Percentiles rank a stretch among this genome's conserved stretches.
Conservation (phyloP, 2,329 filamentous ascomycete species). For the Blastomyces emzantsi region DNA sequence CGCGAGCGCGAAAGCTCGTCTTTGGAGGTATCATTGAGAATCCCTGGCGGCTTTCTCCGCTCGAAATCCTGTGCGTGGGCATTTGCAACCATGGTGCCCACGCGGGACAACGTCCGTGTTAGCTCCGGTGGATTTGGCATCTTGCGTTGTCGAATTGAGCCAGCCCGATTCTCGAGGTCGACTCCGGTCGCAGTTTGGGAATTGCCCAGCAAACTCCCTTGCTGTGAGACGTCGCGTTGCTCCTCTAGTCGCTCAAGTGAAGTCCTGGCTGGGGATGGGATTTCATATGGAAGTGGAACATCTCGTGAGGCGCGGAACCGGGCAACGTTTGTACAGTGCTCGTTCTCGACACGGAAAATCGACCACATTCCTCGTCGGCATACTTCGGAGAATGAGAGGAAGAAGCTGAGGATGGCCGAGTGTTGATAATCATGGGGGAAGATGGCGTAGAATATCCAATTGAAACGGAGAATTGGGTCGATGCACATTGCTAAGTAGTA, state of each 20-base stretch:
- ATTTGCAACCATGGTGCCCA: slow-evolving; percentile 63
- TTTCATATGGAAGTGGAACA: slow-evolving; percentile 71
- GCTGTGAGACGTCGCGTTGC: background rate
- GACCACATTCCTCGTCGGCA: slow-evolving; percentile 84
- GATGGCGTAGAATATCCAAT: slow-evolving; percentile 90
- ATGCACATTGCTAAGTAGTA: slow-evolving; percentile 81
- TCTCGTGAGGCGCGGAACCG: slow-evolving; percentile 85
- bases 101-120: slow-evolving; percentile 35
- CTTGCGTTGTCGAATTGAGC: background rate
- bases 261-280: slow-evolving; percentile 22
- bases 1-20: slow-evolving; percentile 26
- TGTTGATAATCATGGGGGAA: slow-evolving; percentile 73
- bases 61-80: slow-evolving; percentile 92
- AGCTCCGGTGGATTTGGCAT: background rate
- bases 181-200: background rate
- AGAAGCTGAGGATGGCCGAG: slow-evolving; percentile 70
- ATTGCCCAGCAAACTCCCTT: background rate
- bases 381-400: slow-evolving; percentile 69
- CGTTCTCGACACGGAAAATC: slow-evolving; percentile 91
- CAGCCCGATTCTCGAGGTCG: background rate
- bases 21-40: slow-evolving; percentile 30
- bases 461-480: slow-evolving; percentile 79
- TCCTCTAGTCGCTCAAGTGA: background rate
- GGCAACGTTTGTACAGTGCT: slow-evolving; percentile 87
- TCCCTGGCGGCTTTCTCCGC: slow-evolving; percentile 54